Evolutionary conservation across 805 yeast genomes (phyloP), one percentile per base, ranked within the genome.

Genomic region (Myxozyma vanderwaltii): DNA sequence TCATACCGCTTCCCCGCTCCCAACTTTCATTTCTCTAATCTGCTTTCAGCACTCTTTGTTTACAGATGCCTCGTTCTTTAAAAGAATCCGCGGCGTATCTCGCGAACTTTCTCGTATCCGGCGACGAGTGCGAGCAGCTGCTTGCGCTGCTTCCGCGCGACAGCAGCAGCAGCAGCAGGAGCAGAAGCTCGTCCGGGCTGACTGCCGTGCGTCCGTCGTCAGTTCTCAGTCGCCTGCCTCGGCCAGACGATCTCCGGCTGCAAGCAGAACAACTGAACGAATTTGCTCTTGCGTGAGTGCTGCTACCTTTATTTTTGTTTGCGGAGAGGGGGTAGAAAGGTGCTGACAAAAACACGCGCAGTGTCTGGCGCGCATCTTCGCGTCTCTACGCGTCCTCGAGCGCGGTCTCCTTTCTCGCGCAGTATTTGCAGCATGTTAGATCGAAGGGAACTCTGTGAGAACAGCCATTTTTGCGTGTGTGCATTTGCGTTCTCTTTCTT

Each of bases 41-140:
- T 29, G 33, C 33, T 10, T 29, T 10, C 31, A 44, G n/a, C n/a
- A n/a, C n/a, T n/a, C n/a, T n/a, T n/a, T n/a, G n/a, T n/a, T n/a
- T n/a, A n/a, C n/a, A n/a, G n/a, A 44, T 44, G 48, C 27, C 48
- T 5, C 33, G 15, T 29, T 29, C 50, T 7, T 15, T 46, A 29
- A 50, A 33, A 39, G 38, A 31, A 19, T 26, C 38, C 13, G 54
- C 46, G 1, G 54, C 45, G n/a, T 29, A 19, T 39, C 26, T 40
- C 15, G 47, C 47, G n/a, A 50, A 40, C 39, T 50, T 50, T 27
- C 27, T 48, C 33, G 23, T 57, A 27, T 57, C 61, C 44, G 51
- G 57, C 8, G 54, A 43, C 17, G 61, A 57, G 35, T 49, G 41
- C 51, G 54, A 54, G 19, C 13, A 10, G 6, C 38, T 54, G 40